Conservation (phyloP, 495 filamentous ascomycete genomes). For the Talaromyces thailandensis region DNA sequence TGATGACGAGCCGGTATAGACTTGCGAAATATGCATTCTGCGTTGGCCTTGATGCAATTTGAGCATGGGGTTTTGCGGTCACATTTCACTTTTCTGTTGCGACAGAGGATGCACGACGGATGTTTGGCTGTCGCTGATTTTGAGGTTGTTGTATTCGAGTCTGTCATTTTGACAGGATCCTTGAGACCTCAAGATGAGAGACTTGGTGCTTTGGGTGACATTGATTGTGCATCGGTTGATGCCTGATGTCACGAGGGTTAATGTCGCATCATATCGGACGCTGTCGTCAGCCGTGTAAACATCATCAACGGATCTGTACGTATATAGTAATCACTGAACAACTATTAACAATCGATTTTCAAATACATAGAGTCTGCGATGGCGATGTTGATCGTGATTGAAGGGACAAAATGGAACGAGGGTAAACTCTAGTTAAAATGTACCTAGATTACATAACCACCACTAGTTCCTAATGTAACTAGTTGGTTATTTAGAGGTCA, state of each 20-base stretch:
- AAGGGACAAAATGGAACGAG: background rate
- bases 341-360: background rate
- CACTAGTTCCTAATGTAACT: background rate
- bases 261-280: background rate
- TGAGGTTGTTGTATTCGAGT: background rate
- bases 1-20: background rate
- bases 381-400: background rate
- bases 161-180: background rate
- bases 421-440: background rate
- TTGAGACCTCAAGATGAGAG: background rate
- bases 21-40: constrained; percentile 1
- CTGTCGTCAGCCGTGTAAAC: background rate
- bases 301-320: background rate
- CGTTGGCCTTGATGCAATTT: constrained; percentile 7
- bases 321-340: background rate
- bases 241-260: background rate
- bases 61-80: constrained; percentile 17
- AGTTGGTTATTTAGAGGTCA: background rate
- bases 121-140: background rate
- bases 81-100: constrained; percentile 20
- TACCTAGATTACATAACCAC: background rate
- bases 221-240: background rate
- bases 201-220: background rate
- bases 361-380: background rate
- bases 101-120: constrained; percentile 10